Evolutionary conservation across 2,329 filamentous ascomycete genomes (phyloP), one percentile per base, ranked within the genome.

Genomic region (Penicillium sp.): DNA sequence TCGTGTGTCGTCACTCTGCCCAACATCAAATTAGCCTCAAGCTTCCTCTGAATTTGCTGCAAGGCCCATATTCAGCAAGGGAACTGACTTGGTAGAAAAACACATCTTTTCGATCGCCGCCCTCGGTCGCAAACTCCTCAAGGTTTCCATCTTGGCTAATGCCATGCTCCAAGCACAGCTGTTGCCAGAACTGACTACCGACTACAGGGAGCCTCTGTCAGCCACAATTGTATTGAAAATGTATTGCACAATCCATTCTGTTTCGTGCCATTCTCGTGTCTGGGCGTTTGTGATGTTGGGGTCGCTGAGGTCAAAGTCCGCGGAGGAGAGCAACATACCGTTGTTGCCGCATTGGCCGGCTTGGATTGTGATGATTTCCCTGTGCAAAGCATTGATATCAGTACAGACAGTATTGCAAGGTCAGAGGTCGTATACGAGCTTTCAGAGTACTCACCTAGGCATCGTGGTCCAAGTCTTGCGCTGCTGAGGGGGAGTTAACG

Each of bases 321-420:
- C 50, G 63, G 54, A 64, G 55, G 52, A 22, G 52, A 31, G 51
- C 54, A 57, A 90, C 91, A 83, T 76, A 96, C 93, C 94, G 87
- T 93, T 97, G 82, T 98, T 98, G 86, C 94, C 95, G 85, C 95
- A 98, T 81, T 98, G 95, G 85, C 95, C 95, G 67, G 96, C 94
- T 81, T 99, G 95, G 71, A 99, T 90, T 63, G 96, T 99, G 79
- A 99, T 99, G 73, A 99, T 99, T 86, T 99, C 95, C 80, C 95
- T 97, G 70, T 1, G 57, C 20, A 56, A 14, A 5, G 17, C 15
- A 57, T 55, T 20, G 57, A 37, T 15, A 57, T 67, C 25, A 60
- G 60, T 25, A 51, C 37, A 12, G 31, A 5, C 51, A 15, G 39
- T 22, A 5, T 4, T 45, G 8, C 10, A 50, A 52, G 11, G 31